Evolutionary conservation across 345 rosid species (phyloP), one percentile per base, ranked within the genome.

Genomic region (Trapa incisa): DNA sequence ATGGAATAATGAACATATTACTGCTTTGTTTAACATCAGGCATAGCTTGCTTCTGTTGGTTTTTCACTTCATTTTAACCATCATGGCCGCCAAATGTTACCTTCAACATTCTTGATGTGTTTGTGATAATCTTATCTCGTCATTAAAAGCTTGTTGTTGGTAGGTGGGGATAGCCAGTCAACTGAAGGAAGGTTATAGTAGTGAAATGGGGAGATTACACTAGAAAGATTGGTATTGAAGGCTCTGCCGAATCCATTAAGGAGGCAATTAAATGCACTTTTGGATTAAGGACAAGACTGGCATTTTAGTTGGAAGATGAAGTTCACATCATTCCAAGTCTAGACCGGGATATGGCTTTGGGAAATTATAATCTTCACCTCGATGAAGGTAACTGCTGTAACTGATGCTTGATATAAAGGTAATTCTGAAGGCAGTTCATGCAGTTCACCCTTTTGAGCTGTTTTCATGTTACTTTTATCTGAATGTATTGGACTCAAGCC

Each of bases 271-370:
- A 79, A 73, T 87, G 88, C 42, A 87, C 96, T 69, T 91, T 95
- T 72, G 78, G 99, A 67, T 73, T 94, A 70, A 83, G 97, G 80
- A 91, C 94, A 1, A 85, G 80, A 68, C 87, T 96, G 15, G 97
- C 96, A 42, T 95, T 95, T 79, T 95, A 96, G 96, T 74, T 95
- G 80, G 97, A 95, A 82, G 99, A 91, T 79, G 97, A 95, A 80
- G 93, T 86, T 64, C 96, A 86, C 74, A 73, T 91, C 68, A 78
- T 89, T 68, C 87, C 96, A 5, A 75, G 90, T 77, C 88, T 94
- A 39, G 97, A 91, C 75, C 74, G 90, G 75, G 97, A 91, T 71
- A 91, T 94, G 99, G 97, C 99, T 69, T 56, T 87, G 72, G 99
- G 97, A 64, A 91, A 73, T 80, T 91, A 94, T 75, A 80, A 73